Conservation (phyloP, 805 yeast species). For the Spathaspora boniae region DNA sequence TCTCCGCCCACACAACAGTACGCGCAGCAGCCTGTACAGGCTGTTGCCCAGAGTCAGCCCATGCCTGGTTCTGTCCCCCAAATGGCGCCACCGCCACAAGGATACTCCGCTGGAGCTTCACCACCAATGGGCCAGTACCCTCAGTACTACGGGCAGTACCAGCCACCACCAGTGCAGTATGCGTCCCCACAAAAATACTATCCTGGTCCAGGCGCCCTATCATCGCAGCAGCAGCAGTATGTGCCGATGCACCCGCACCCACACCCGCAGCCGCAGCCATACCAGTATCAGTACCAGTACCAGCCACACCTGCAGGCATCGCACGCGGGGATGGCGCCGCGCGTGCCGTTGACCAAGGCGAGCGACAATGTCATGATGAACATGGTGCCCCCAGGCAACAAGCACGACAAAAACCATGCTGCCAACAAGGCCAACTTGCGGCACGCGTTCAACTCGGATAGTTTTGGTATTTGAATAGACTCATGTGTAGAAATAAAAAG, state of each 20-base stretch:
- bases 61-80: no score
- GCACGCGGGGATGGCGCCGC: not conserved
- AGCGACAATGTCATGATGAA: constrained; percentile 43
- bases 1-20: no score
- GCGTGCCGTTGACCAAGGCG: constrained; percentile 22
- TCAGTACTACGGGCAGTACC: not conserved
- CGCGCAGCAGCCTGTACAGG: no score
- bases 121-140: not conserved
- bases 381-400: constrained; percentile 44
- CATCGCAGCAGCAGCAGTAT: constrained; percentile 3
- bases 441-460: constrained; percentile 61
- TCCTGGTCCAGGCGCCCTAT: not conserved
- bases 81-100: not conserved
- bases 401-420: constrained; percentile 34
- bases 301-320: not conserved
- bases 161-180: not conserved
- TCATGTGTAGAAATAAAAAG: no score
- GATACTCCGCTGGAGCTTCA: not conserved
- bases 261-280: constrained; percentile 1
- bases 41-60: no score
- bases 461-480: constrained; percentile 63
- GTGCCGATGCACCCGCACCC: constrained; percentile 7
- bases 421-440: constrained; percentile 57
- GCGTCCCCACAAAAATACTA: not conserved
- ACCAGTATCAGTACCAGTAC: not conserved